Base-by-base conservation (phyloP, 768 basidiomycete species). In the Panaeolus cyanescens region DNA sequence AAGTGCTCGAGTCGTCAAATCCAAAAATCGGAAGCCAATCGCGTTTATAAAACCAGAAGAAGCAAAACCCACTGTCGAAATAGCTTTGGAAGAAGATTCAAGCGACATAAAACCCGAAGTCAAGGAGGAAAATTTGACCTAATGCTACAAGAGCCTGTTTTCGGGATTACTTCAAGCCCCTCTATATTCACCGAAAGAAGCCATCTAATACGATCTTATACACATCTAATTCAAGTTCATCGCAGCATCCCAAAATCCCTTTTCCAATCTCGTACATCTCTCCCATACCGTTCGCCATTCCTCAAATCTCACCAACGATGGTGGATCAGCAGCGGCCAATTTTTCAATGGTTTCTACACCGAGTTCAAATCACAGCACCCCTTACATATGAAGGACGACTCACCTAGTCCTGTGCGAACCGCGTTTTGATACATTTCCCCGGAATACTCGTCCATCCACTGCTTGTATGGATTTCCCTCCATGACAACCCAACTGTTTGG, bases 191-290 rank as follows among this genome's bases (percentile, higher is more conserved):
- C 3, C 19, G n/a, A n/a, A n/a, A n/a, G n/a, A n/a, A n/a, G n/a
- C n/a, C n/a, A n/a, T n/a, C n/a, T n/a, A n/a, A n/a, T n/a, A n/a
- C n/a, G n/a, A n/a, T 12, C 25, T 50, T 13, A 50, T 15, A 50
- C 33, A 42, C 20, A 7, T 39, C 4, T 50, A 50, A 50, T 50
- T 28, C 45, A 15, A 37, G 25, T 65, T 69, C 78, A 84, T 79
- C 13, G 79, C 83, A 69, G 78, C 77, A 68, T 96, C 91, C 95
- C 95, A 98, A 71, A 96, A 96, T 0, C 82, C 85, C 65, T 85
- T 90, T 75, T 98, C 95, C 50, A 97, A 77, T 50, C 75, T 72
- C 0, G 91, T 87, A 68, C 92, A 93, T 58, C 83, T 84, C 68
- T 85, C 80, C 91, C 93, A 96, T 2, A 94, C 84, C 17, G 74